Evolutionary conservation across 2,329 filamentous ascomycete species (phyloP).

Genomic region (Ceratocystis ficicola): DNA sequence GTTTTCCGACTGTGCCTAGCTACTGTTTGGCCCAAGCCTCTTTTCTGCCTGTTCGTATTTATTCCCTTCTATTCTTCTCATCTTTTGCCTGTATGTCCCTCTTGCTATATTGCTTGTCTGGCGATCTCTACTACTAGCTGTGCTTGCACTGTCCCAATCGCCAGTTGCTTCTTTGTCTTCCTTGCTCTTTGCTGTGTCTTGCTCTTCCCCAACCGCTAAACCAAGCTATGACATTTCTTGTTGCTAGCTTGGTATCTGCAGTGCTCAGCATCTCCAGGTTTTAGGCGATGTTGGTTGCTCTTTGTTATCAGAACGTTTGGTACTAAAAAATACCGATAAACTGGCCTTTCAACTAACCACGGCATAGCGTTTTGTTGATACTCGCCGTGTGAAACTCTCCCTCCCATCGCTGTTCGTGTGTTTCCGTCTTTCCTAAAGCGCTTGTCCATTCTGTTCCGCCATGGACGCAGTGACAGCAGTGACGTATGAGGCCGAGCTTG

Average conservation of each 20-base stretch:
- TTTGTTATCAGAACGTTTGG: background rate
- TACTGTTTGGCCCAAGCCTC: background rate
- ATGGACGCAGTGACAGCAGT: constrained; percentile 3
- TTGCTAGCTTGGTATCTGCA: background rate
- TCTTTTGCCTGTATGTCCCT: background rate
- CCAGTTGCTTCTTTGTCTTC: background rate
- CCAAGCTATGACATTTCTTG: constrained; percentile 5
- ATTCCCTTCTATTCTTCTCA: background rate
- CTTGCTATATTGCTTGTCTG: background rate
- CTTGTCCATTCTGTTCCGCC: background rate
- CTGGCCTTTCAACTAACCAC: too few relatives aligned
- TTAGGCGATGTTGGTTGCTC: background rate
- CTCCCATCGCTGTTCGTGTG: background rate
- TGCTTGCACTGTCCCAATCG: background rate
- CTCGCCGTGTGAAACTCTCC: too few relatives aligned
- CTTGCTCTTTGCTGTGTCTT: background rate
- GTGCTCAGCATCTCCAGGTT: background rate
- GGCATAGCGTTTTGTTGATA: too few relatives aligned
- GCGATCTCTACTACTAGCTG: background rate
- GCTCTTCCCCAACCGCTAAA: background rate
- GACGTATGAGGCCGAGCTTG: constrained; percentile 10
- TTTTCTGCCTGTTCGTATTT: background rate
- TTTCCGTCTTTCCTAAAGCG: background rate
- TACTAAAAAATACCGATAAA: background rate
- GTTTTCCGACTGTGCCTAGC: background rate